Evolutionary conservation across 768 basidiomycete species (phyloP).

Genomic region (Boletus edulis): DNA sequence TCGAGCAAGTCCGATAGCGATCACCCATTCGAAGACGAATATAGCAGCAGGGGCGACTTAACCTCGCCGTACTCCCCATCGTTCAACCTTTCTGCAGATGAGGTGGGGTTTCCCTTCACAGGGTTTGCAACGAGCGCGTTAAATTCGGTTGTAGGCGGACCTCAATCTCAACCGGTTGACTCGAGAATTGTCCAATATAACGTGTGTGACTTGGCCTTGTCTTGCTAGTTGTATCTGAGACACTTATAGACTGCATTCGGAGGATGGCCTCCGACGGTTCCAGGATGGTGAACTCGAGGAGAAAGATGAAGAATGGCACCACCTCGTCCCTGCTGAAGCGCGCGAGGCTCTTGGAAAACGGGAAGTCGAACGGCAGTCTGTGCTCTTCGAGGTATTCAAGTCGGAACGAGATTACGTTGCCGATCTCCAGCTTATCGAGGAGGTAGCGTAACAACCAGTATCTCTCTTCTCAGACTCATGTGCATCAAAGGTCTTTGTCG

Average conservation of each 20-base stretch:
- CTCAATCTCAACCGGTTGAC: conserved; percentile 28
- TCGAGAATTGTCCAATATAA: conserved; percentile 35
- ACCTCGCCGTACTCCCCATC: conserved; percentile 37
- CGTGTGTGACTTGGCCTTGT: conserved; percentile 32
- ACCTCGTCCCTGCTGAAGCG: conserved; percentile 71
- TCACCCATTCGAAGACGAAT: conserved; percentile 11
- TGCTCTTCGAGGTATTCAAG: conserved; percentile 87
- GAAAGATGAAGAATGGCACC: conserved; percentile 81
- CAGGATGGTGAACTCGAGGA: conserved; percentile 64
- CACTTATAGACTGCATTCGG: conserved; percentile 51
- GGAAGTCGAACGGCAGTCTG: conserved; percentile 83
- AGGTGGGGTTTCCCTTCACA: conserved; percentile 35
- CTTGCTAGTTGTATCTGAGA: conserved; percentile 9
- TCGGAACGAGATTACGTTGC: conserved; percentile 85
- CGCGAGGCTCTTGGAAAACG: conserved; percentile 65
- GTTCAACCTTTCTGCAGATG: conserved; percentile 33
- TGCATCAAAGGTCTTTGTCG: conserved; percentile 62
- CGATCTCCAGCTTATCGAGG: conserved; percentile 69
- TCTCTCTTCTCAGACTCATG: conserved; percentile 1
- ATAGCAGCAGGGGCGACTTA: conserved; percentile 16
- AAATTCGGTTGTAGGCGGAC: conserved; percentile 24
- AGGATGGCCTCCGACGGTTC: conserved; percentile 63
- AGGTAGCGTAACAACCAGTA: conserved; percentile 41
- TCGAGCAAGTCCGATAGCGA: conserved; percentile 40
- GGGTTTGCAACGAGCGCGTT: conserved; percentile 4